Evolutionary conservation across 2,329 filamentous ascomycete species (phyloP), one percentile per base, ranked within the genome.

Genomic region (Grosmannia huntii): DNA sequence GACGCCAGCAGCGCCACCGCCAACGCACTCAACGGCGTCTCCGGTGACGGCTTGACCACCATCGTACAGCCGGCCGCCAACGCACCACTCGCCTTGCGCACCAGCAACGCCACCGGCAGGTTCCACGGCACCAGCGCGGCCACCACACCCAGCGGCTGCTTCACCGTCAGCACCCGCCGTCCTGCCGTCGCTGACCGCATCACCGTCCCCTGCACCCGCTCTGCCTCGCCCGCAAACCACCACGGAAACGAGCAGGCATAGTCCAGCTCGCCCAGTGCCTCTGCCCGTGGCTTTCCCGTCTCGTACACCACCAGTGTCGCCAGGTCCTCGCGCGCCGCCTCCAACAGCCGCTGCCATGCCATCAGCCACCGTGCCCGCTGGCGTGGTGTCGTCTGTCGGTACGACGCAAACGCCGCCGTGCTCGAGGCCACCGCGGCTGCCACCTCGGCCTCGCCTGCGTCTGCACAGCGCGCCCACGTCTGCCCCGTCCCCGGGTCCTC

Each of bases 91-190:
- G 79, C 84, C 67, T 89, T 89, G 36, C 86, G 75, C 56, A 87
- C 68, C 7, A 87, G 77, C 81, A 89, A 73, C 68, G 82, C 83
- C 55, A 86, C 75, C 1, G 84, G 84, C 63, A 86, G 87, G 64
- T 89, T 86, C 85, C 85, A 89, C 5, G 86, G 85, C 1, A 88
- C 84, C 19, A 89, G 71, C 0, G 85, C 85, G 0, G 79, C 85
- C 0, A 80, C 76, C 12, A 87, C 84, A 58, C 86, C 86, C 60
- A 88, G 77, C 0, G 85, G 85, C 69, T 89, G 85, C 73, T 90
- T 91, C 63, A 90, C 77, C 0, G 84, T 86, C 61, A 91, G 80
- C 2, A 85, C 76, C 12, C 86, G 76, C 4, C 86, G 74, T 38
- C 82, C 81, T 0, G 86, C 81, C 0, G 80, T 71, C 0, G 85